These are phyloP conservation scores for Extremus antarcticus DNA, from an alignment of 495 filamentous ascomycete species.

Conservation along the genomic window DNA sequence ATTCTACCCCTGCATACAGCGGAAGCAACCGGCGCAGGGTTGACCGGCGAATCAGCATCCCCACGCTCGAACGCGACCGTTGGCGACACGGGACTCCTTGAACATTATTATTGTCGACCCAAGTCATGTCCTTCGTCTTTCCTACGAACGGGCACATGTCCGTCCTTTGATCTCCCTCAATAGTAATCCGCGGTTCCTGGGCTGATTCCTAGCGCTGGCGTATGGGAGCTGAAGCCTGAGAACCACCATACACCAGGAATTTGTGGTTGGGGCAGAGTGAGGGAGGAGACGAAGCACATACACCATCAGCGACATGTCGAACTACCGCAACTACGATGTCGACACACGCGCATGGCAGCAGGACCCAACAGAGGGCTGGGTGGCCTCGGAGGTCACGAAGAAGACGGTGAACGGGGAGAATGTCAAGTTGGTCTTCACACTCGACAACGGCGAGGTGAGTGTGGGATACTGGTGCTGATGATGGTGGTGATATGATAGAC, in stretches of 20 bases:
- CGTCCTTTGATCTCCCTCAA: no score
- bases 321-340: constrained; percentile 74
- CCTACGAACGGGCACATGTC: no score
- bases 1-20: no score
- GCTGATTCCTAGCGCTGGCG: constrained; percentile 8
- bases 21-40: no score
- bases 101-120: no score
- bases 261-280: background rate
- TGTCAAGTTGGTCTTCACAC: constrained; percentile 69
- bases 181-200: no score
- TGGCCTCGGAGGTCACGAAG: constrained; percentile 87
- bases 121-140: no score
- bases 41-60: no score
- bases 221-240: background rate
- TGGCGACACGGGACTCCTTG: no score
- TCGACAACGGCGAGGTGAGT: constrained; percentile 86
- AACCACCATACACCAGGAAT: background rate
- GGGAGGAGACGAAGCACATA: background rate
- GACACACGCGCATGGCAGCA: constrained; percentile 98
- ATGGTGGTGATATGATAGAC: constrained; percentile 17
- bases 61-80: no score
- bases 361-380: constrained; percentile 88
- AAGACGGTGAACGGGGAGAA: constrained; percentile 78
- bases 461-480: constrained; percentile 10
- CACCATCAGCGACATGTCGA: constrained; percentile 54